Base-by-base conservation (phyloP, 2,329 filamentous ascomycete species). In the Pseudonectria foliicola region DNA sequence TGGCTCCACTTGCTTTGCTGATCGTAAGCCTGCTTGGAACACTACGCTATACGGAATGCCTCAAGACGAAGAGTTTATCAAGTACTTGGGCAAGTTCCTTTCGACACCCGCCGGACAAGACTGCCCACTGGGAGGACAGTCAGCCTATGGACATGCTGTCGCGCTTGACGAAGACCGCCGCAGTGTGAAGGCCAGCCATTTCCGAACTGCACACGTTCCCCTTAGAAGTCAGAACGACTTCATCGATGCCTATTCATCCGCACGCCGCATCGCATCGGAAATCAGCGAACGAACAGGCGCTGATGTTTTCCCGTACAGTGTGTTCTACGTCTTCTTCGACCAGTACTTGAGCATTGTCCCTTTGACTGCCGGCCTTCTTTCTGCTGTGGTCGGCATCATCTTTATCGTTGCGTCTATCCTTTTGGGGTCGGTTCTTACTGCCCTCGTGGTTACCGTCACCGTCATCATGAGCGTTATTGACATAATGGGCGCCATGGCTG, bases 261-360 rank as follows among this genome's bases (percentile, higher is more conserved):
- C 92, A 3, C 84, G 90, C 13, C 85, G 92, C 40, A 95, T 98
- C 43, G 80, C 90, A 0, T 66, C 78, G 10, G 82, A 84, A 18
- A 80, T 98, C 33, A 81, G 73, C 11, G 62, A 74, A 34, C 70
- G 73, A 33, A 89, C 88, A 4, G 75, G 80, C 5, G 77, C 85
- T 14, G 80, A 92, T 15, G 81, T 98, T 3, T 98, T 98, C 71
- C 87, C 92, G 0, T 98, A 98, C 66, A 93, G 86, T 49, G 82
- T 95, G 41, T 95, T 95, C 60, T 98, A 98, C 67, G 89, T 98
- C 58, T 98, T 96, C 74, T 98, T 98, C 58, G 92, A 98, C 57
- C 92, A 96, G 58, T 98, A 98, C 55, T 75, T 86, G 6, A 77
- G 76, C 38, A 96, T 98, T 42, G 78, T 94, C 13, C 71, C 74